Conservation (phyloP, 345 rosid genomes). For the Arabidopsis thaliana region DNA sequence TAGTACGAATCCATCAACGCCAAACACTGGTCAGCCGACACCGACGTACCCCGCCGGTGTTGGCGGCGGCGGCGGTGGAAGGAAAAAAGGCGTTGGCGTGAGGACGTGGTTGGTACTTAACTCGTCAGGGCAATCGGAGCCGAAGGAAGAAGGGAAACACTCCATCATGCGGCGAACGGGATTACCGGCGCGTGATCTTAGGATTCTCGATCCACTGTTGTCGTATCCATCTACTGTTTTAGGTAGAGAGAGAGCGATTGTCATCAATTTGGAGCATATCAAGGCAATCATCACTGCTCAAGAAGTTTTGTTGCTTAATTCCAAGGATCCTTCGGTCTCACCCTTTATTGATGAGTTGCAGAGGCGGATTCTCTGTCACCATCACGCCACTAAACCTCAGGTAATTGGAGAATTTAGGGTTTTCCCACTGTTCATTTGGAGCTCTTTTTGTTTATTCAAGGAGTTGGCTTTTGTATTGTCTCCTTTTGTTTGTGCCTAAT, state of each 20-base stretch:
- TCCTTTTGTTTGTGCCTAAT: neutral
- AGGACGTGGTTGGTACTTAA: constrained; percentile 73
- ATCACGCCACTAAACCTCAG: constrained; percentile 73
- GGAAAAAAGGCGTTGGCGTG: constrained; percentile 72
- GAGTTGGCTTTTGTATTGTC: neutral
- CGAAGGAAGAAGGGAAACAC: constrained; percentile 79
- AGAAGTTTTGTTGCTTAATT: constrained; percentile 82
- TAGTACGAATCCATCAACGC: constrained; percentile 45
- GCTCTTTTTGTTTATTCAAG: neutral
- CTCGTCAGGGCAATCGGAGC: constrained; percentile 60
- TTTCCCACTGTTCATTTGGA: neutral
- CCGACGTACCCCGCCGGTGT: constrained; percentile 33
- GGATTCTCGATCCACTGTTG: constrained; percentile 87
- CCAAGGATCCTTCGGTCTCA: constrained; percentile 75
- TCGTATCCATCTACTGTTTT: constrained; percentile 88
- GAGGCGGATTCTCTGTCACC: constrained; percentile 60
- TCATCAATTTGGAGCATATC: constrained; percentile 88
- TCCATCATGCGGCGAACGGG: constrained; percentile 93
- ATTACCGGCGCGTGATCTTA: constrained; percentile 86
- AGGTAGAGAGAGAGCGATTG: constrained; percentile 91
- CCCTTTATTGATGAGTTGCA: constrained; percentile 82
- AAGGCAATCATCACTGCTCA: constrained; percentile 93
- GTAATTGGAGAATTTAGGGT: constrained; percentile 43
- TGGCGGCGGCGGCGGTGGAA: constrained; percentile 35
- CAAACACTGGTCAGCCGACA: constrained; percentile 42